Evolutionary conservation across 2,329 filamentous ascomycete species (phyloP).

Genomic region (Didymella arachidicola): DNA sequence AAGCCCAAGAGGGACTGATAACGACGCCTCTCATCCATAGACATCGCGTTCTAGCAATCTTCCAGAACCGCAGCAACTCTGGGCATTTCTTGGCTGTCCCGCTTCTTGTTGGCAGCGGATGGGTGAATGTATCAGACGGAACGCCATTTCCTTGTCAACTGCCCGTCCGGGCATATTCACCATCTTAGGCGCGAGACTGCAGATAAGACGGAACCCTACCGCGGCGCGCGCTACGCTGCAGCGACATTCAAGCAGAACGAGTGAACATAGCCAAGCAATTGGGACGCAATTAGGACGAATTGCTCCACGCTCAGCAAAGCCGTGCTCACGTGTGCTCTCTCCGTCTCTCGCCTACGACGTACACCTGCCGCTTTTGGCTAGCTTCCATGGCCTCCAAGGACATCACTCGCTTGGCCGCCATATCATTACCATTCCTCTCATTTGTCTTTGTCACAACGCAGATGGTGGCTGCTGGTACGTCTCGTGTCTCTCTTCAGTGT

Average conservation of each 20-base stretch:
- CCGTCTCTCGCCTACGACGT: slow-evolving; percentile 9
- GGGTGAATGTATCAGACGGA: slow-evolving; percentile 10
- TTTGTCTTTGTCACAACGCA: slow-evolving; percentile 27
- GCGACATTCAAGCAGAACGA: slow-evolving; percentile 17
- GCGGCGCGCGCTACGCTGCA: slow-evolving; percentile 16
- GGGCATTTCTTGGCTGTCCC: slow-evolving; percentile 25
- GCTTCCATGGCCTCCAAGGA: slow-evolving; percentile 3
- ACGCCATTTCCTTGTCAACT: slow-evolving; percentile 34
- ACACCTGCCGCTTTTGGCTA: slow-evolving; percentile 27
- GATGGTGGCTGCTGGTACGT: slow-evolving; percentile 27
- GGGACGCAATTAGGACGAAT: slow-evolving; percentile 11
- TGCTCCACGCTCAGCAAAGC: slow-evolving; percentile 22
- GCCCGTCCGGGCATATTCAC: slow-evolving; percentile 29
- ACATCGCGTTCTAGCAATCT: slow-evolving; percentile 27
- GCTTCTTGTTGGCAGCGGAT: slow-evolving; percentile 20
- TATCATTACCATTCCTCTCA: slow-evolving; percentile 11
- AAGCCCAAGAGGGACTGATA: slow-evolving; percentile 30
- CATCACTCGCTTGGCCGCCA: slow-evolving; percentile 22
- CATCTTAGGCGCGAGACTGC: slow-evolving; percentile 17
- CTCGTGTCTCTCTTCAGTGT: slow-evolving; percentile 16
- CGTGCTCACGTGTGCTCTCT: slow-evolving; percentile 30
- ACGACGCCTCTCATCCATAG: slow-evolving; percentile 15
- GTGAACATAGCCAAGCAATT: slow-evolving; percentile 23
- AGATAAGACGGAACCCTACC: slow-evolving; percentile 23
- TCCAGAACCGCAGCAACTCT: slow-evolving; percentile 30